Conservation (phyloP, 441 rosid genomes). For the Populus trichocarpa region DNA sequence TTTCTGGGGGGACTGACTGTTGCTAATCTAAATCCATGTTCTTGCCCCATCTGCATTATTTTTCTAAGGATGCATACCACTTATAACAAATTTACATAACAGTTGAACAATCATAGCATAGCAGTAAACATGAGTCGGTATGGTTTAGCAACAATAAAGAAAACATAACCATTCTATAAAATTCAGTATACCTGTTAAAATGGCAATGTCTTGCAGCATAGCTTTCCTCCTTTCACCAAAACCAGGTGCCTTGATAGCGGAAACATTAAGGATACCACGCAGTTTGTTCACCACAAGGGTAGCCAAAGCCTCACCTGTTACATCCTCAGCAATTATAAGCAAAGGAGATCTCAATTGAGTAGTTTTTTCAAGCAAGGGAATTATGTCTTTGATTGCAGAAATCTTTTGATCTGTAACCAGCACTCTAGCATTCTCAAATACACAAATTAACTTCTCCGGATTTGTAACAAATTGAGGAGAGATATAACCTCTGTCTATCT, state of each 20-base stretch:
- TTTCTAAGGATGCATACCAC: background rate
- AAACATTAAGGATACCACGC: slow-evolving; percentile 82
- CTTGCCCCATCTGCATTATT: background rate
- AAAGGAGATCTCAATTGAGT: slow-evolving; percentile 88
- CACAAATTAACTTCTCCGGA: slow-evolving; percentile 81
- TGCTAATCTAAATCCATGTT: background rate
- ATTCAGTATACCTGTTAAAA: slow-evolving; percentile 59
- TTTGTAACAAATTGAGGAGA: slow-evolving; percentile 97
- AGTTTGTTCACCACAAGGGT: slow-evolving; percentile 93
- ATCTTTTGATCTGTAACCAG: slow-evolving; percentile 91
- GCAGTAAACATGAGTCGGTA: background rate
- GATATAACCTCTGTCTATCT: slow-evolving; percentile 95
- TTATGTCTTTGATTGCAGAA: slow-evolving; percentile 81
- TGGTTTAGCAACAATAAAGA: background rate
- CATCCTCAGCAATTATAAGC: slow-evolving; percentile 93
- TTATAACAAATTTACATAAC: background rate
- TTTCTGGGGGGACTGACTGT: background rate
- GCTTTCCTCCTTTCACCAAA: slow-evolving; percentile 94
- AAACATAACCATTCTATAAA: background rate
- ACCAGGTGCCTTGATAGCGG: slow-evolving; percentile 91
- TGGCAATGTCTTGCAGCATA: slow-evolving; percentile 88
- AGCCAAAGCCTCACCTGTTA: slow-evolving; percentile 87
- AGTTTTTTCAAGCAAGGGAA: slow-evolving; percentile 87
- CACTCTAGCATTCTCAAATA: slow-evolving; percentile 93
- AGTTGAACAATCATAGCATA: background rate